These are phyloP conservation scores for Lasiodiplodia sp. DNA, from an alignment of 2,329 filamentous ascomycete species.

Conservation along the genomic window DNA sequence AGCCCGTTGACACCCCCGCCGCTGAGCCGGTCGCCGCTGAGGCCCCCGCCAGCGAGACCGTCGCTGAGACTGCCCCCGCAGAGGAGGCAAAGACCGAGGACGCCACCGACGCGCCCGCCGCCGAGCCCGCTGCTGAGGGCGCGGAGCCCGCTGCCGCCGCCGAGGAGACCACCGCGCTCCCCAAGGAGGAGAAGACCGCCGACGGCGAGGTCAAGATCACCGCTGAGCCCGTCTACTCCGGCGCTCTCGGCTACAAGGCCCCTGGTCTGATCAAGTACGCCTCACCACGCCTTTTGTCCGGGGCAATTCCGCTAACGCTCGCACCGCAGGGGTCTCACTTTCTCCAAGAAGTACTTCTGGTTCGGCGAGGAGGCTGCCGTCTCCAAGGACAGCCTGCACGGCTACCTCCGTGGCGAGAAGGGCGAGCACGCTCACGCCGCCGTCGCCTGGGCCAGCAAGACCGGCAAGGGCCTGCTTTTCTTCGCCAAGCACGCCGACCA, in stretches of 20 bases:
- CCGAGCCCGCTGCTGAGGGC: slow-evolving; percentile 31
- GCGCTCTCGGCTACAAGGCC: slow-evolving; percentile 87
- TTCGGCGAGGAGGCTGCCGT: slow-evolving; percentile 67
- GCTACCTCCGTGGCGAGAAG: slow-evolving; percentile 91
- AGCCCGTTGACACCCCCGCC: slow-evolving; percentile 27
- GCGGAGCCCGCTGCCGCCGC: slow-evolving; percentile 34
- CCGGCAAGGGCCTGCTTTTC: slow-evolving; percentile 94
- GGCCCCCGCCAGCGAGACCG: slow-evolving; percentile 17
- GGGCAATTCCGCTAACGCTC: slow-evolving; percentile 20
- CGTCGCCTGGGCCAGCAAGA: slow-evolving; percentile 89
- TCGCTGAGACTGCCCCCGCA: slow-evolving; percentile 48
- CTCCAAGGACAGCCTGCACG: slow-evolving; percentile 74
- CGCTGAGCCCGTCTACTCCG: slow-evolving; percentile 77
- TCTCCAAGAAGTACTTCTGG: slow-evolving; percentile 89
- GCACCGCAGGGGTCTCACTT: slow-evolving; percentile 76
- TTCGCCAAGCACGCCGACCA: slow-evolving; percentile 83
- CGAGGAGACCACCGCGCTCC: slow-evolving; percentile 49
- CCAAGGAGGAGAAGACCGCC: slow-evolving; percentile 38
- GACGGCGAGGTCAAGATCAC: slow-evolving; percentile 54
- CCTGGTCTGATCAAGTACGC: slow-evolving; percentile 88
- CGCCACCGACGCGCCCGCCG: slow-evolving; percentile 41
- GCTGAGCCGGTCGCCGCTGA: slow-evolving; percentile 48
- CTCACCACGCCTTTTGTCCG: not conserved
- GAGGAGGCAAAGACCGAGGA: slow-evolving; percentile 41
- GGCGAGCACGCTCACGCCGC: slow-evolving; percentile 77